Conservation (phyloP, 768 basidiomycete genomes). For the Rhodotorula kratochvilovae region DNA sequence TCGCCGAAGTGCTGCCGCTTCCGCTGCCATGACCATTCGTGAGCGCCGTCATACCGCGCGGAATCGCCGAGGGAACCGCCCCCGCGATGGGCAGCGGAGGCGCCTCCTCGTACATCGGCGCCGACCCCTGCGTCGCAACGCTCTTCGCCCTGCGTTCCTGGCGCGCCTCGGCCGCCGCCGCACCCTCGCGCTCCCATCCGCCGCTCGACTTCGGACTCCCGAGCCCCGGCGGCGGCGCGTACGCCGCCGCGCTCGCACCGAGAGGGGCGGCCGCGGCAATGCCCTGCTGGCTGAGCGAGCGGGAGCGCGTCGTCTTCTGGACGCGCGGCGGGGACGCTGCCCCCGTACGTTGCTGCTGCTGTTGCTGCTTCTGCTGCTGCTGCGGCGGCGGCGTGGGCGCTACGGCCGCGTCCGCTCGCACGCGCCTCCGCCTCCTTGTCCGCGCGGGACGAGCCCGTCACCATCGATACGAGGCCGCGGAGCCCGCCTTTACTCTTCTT, state of each 20-base stretch:
- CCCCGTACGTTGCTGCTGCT: background rate
- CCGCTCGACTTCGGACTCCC: background rate
- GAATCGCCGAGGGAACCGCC: background rate
- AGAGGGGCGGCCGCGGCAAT: background rate
- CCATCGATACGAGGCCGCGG: conserved; percentile 8
- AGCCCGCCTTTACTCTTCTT: conserved; percentile 13
- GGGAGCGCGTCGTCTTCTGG: background rate
- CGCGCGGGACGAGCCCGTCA: background rate
- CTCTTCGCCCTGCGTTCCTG: background rate
- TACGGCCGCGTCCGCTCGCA: background rate
- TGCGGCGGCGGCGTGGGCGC: background rate
- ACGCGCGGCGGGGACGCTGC: background rate
- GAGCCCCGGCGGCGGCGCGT: conserved; percentile 16
- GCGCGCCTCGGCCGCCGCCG: background rate
- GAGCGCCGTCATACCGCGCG: background rate
- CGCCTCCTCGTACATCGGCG: too few species aligned
- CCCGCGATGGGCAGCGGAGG: background rate
- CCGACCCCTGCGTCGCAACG: too few species aligned
- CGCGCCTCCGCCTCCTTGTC: background rate
- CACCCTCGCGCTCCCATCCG: background rate
- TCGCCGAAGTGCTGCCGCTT: background rate
- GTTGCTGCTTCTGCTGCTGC: too few species aligned
- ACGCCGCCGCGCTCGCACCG: background rate
- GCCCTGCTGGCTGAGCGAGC: background rate
- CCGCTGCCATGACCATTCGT: background rate